Conservation (phyloP, 2,329 filamentous ascomycete genomes). For the Leptographium radiaticola region DNA sequence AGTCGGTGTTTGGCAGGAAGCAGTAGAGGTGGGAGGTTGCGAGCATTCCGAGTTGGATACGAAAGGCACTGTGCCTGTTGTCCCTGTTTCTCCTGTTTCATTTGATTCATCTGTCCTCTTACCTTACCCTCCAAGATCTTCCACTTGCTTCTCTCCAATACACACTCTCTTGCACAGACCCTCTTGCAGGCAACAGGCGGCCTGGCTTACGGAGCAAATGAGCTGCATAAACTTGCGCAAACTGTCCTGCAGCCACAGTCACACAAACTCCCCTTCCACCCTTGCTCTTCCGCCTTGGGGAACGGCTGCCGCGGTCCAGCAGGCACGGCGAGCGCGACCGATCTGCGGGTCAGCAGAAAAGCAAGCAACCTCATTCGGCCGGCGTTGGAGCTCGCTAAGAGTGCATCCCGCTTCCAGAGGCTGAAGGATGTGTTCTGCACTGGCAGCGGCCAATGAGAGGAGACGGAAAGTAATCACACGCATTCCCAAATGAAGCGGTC, state of each 20-base stretch:
- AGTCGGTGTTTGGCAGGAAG: constrained; percentile 50
- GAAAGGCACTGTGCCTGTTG: background rate
- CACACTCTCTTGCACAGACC: background rate
- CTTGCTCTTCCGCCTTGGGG: background rate
- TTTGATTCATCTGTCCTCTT: background rate
- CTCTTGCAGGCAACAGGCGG: background rate
- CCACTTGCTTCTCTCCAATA: background rate
- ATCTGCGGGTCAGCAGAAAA: background rate
- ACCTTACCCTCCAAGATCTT: no score
- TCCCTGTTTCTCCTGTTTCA: background rate
- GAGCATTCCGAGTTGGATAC: background rate
- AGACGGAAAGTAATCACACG: background rate
- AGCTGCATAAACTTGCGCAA: no score
- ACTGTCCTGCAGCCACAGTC: background rate
- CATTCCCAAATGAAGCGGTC: no score
- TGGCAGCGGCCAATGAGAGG: background rate
- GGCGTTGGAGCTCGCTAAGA: background rate
- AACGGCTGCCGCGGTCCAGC: background rate
- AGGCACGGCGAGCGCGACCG: no score
- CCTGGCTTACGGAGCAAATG: background rate
- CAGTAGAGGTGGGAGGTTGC: background rate
- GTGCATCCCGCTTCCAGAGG: background rate
- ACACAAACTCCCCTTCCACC: background rate
- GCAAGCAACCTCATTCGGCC: background rate
- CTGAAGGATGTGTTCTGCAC: no score